These are phyloP conservation scores for Jaapia argillacea DNA, from an alignment of 768 basidiomycete genomes.

Conservation along the genomic window DNA sequence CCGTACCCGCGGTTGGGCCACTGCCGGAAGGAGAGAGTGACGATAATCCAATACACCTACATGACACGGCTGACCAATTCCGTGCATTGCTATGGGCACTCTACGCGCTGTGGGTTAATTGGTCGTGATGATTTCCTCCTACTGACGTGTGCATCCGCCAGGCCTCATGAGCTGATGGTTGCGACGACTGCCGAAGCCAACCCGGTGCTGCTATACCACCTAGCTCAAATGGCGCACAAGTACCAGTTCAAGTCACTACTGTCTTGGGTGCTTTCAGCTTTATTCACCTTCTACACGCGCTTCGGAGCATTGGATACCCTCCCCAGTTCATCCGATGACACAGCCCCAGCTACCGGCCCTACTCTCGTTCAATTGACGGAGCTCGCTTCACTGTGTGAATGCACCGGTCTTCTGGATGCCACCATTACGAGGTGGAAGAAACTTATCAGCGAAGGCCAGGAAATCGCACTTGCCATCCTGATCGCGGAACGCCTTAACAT, in stretches of 20 bases:
- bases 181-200: constrained; percentile 19
- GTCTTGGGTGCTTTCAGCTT: constrained; percentile 25
- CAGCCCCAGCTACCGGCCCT: constrained; percentile 16
- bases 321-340: constrained; percentile 14
- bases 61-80: constrained; percentile 28
- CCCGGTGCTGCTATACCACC: constrained; percentile 25
- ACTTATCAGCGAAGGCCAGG: constrained; percentile 18
- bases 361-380: constrained; percentile 14
- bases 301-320: constrained; percentile 15
- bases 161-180: constrained; percentile 21
- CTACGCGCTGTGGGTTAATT: constrained; percentile 34
- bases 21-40: constrained; percentile 18
- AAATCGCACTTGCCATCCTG: constrained; percentile 20
- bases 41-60: constrained; percentile 27
- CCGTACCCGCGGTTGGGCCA: constrained; percentile 18
- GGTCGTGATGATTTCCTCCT: background rate
- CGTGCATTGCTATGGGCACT: constrained; percentile 28
- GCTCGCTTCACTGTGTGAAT: constrained; percentile 22
- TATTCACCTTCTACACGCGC: constrained; percentile 17
- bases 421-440: constrained; percentile 25
- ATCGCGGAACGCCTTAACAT: constrained; percentile 19
- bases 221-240: constrained; percentile 28
- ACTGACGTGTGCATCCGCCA: background rate
- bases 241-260: constrained; percentile 25
- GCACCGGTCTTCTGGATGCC: constrained; percentile 14